A percentile compares a stretch with the other conserved stretches of the same genome.
phyloP scores from a whole-genome alignment of 306 rosid genomes.

The Rubus idaeus region DNA sequence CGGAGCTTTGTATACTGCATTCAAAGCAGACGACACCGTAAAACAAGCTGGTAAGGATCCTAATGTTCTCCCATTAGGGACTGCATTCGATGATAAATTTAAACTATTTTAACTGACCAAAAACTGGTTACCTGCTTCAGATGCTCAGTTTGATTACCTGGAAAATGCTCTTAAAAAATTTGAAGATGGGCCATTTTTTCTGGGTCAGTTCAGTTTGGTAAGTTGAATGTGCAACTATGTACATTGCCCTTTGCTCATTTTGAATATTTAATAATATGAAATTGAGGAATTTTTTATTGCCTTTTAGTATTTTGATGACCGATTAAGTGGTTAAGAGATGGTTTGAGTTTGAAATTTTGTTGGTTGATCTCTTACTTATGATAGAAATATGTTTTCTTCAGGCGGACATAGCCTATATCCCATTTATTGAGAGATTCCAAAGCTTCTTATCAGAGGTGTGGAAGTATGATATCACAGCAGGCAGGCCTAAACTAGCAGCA shows the following conservation, averaged over 20 bases:
- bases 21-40: slow-evolving; percentile 36
- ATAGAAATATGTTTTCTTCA: slow-evolving; percentile 29
- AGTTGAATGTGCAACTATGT: slow-evolving; percentile 15
- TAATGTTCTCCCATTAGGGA: slow-evolving; percentile 4
- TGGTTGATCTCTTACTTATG: slow-evolving; percentile 13
- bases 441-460: slow-evolving; percentile 33
- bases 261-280: background rate
- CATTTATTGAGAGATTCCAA: slow-evolving; percentile 69
- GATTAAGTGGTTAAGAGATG: background rate
- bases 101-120: background rate
- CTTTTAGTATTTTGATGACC: background rate
- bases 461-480: slow-evolving; percentile 52
- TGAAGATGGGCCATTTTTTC: slow-evolving; percentile 73
- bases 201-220: slow-evolving; percentile 74
- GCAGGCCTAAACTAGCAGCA: slow-evolving; percentile 59
- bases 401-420: slow-evolving; percentile 65
- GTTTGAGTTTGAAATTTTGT: background rate
- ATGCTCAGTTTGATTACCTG: slow-evolving; percentile 63
- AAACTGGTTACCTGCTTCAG: slow-evolving; percentile 29
- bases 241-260: background rate
- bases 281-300: background rate
- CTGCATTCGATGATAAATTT: background rate
- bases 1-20: slow-evolving; percentile 25
- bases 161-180: slow-evolving; percentile 72
- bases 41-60: slow-evolving; percentile 45